A percentile compares a stretch with the other conserved stretches of the same genome.
phyloP scores from a whole-genome alignment of 305 asterid genomes.

The Fraxinus platypoda region DNA sequence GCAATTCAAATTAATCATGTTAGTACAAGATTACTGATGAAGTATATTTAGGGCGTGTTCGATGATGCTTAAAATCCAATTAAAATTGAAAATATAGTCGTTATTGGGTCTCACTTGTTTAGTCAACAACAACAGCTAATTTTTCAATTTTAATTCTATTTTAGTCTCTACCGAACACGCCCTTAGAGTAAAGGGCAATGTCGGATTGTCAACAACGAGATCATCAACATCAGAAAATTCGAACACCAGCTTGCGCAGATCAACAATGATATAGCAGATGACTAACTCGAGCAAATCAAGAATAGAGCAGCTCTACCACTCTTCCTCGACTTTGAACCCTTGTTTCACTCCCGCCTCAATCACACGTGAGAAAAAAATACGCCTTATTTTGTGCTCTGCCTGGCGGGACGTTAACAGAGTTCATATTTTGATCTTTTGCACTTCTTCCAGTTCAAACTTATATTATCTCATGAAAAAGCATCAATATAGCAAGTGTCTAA shows the following conservation, averaged over 20 bases:
- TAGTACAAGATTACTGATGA: background rate
- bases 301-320: background rate
- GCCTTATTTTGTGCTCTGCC: background rate
- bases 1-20: background rate
- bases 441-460: background rate
- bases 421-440: background rate
- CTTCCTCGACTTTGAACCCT: background rate
- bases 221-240: background rate
- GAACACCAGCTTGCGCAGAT: background rate
- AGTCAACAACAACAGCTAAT: too few relatives aligned
- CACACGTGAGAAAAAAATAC: background rate
- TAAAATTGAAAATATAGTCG: too few relatives aligned
- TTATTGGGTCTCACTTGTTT: too few relatives aligned
- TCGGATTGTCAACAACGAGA: background rate
- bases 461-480: conserved; percentile 20
- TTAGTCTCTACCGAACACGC: too few relatives aligned
- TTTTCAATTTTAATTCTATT: too few relatives aligned
- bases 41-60: too few relatives aligned
- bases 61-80: too few relatives aligned
- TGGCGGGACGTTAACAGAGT: background rate
- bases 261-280: background rate
- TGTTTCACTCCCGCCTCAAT: background rate
- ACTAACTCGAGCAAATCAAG: background rate
- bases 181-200: background rate
- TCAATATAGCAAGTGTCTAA: conserved; percentile 22